Conservation (phyloP, 2,329 filamentous ascomycete species). For the Venturia effusa region DNA sequence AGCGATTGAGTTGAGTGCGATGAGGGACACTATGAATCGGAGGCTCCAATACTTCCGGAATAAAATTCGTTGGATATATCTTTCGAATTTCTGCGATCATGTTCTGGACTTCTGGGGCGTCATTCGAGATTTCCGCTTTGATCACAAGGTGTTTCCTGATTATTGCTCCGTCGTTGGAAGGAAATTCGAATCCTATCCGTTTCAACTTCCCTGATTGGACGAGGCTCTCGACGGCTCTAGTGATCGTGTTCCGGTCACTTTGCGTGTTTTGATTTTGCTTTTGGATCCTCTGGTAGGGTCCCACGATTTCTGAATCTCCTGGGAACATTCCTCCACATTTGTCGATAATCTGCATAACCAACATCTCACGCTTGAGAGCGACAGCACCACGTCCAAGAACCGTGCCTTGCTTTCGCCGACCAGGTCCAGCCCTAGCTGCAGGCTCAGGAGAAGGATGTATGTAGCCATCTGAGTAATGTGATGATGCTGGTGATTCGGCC, state of each 20-base stretch:
- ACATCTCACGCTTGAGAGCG: constrained; percentile 29
- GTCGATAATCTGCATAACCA: constrained; percentile 44
- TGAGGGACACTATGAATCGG: background rate
- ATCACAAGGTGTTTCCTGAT: constrained; percentile 41
- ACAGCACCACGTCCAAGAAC: constrained; percentile 29
- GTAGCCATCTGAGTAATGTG: background rate
- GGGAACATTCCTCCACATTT: constrained; percentile 46
- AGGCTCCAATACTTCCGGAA: background rate
- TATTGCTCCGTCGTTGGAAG: constrained; percentile 34
- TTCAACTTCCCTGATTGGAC: constrained; percentile 40
- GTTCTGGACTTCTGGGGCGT: constrained; percentile 34
- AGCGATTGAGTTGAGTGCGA: background rate
- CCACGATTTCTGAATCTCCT: constrained; percentile 42
- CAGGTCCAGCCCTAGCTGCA: background rate
- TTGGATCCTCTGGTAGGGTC: constrained; percentile 45
- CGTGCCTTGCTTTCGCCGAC: constrained; percentile 17
- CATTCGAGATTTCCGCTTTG: constrained; percentile 29
- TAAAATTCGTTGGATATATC: constrained; percentile 16
- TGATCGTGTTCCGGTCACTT: constrained; percentile 41
- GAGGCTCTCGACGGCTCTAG: constrained; percentile 38
- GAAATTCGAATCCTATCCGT: constrained; percentile 41
- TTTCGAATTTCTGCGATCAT: constrained; percentile 41
- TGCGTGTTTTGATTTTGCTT: constrained; percentile 29
- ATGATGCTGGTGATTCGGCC: background rate
- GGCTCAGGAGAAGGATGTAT: background rate